Evolutionary conservation across 495 filamentous ascomycete species (phyloP), one percentile per base, ranked within the genome.

Genomic region (Geopyxis carbonaria): DNA sequence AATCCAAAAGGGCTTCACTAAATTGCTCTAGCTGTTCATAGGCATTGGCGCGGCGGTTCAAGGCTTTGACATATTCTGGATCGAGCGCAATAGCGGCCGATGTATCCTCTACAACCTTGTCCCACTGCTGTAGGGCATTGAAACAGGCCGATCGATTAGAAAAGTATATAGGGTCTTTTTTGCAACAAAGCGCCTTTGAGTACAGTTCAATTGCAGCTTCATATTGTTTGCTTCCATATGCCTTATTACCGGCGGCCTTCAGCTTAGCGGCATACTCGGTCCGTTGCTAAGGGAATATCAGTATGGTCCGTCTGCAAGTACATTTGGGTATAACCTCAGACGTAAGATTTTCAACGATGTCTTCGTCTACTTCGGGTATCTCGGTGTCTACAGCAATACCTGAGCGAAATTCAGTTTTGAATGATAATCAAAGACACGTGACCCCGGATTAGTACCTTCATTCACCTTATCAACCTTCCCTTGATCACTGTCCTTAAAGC

Each of bases 121-220:
- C 78, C 87, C 87, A 99, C 38, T 91, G 64, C 22, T 69, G 73
- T 45, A 85, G 70, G 34, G 91, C 85, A 56, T 92, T 95, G 65
- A 83, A 93, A 66, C 89, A 99, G 35, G 89, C 89, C 33, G 91
- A 91, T 30, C 89, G 75, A 64, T 99, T 99, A 31, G 87, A 95
- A 69, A 91, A 99, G 69, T 83, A 99, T 53, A 99, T 82, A 2
- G 89, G 83, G 55, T 99, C 91, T 25, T 84, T 76, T 64, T 83
- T 93, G 78, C 89, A 99, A 22, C 95, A 60, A 48, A 99, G 89
- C 19, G 89, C 89, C 63, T 89, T 80, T 37, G 81, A 76, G 59
- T 99, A 99, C 24, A 99, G 69, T 0, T 85, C 78, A 51, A 95
- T 99, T 34, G 89, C 89, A 44, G 70, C 71, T 53, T 78, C 70